These are phyloP conservation scores for Paecilomyces dactylethromorphus DNA, from an alignment of 2,329 filamentous ascomycete species.

Conservation along the genomic window DNA sequence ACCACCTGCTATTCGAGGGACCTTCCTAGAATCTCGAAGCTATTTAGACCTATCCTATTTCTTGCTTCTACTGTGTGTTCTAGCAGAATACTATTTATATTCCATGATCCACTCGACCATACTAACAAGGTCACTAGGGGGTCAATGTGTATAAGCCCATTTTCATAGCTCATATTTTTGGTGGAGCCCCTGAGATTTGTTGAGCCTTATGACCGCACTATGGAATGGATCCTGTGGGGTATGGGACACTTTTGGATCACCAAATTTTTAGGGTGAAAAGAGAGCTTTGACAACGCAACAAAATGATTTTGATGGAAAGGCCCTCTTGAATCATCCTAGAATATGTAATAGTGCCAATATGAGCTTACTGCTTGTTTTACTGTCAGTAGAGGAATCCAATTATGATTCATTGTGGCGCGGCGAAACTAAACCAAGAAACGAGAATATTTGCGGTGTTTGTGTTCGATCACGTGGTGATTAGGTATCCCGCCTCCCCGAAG, in stretches of 20 bases:
- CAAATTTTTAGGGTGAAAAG: not conserved
- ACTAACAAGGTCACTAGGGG: too few species aligned
- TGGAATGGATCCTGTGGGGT: not conserved
- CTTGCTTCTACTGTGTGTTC: too few species aligned
- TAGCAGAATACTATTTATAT: too few species aligned
- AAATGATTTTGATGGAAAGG: not conserved
- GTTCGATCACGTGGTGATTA: constrained; percentile 23
- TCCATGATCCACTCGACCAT: too few species aligned
- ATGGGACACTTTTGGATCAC: not conserved
- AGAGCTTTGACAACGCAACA: not conserved
- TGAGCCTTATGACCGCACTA: not conserved
- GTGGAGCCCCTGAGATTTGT: not conserved
- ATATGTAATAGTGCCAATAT: not conserved
- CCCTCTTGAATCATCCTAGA: not conserved
- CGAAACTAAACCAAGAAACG: not conserved
- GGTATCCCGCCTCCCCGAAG: constrained; percentile 11
- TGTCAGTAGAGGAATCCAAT: too few species aligned
- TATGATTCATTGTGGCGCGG: too few species aligned
- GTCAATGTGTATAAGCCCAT: not conserved
- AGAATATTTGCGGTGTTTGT: constrained; percentile 11
- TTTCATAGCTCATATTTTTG: not conserved
- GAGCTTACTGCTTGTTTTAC: too few species aligned
- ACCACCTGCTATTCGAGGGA: too few species aligned
- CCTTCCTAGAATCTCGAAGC: too few species aligned
- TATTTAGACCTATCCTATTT: too few species aligned